Base-by-base conservation (phyloP, 108 stramenopile species). In the Cyclotella distinguenda region DNA sequence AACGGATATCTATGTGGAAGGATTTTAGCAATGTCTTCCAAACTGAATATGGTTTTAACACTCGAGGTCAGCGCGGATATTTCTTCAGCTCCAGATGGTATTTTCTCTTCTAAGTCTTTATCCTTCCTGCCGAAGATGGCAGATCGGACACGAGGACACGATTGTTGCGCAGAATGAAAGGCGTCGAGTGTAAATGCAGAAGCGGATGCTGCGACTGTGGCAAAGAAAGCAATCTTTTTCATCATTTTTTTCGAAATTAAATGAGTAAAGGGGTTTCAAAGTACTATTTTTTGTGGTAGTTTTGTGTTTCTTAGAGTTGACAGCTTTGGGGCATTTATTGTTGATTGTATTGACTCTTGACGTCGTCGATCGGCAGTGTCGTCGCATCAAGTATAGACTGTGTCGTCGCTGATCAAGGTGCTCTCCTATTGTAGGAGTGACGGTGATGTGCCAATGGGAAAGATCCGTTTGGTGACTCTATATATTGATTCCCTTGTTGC, bases 1-100 rank as follows among this genome's bases (percentile, higher is more conserved):
- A 94, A 98, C 11, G 93, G 93, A 68, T 95, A 95, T 60, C 98
- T 69, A 69, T 98, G 98, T 10, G 98, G 98, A 32, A 98, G 72
- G 43, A 96, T 82, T 42, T 85, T 84, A 58, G 85, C 83, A 62
- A 98, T 95, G 50, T 98, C 87, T 59, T 96, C 94, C 35, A 89
- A 78, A n/a, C 86, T 70, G 50, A 90, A 89, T 6, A 93, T 60
- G 6, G 93, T 91, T 38, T 87, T 73, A 38, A 91, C 70, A 30
- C 60, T 69, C 10, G 60, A 67, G 4, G 93, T 93, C 45, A 89
- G 64, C 7, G 82, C 86, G 6, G 88, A 90, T 34, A 94, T 86
- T 35, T 68, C 84, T 48, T 68, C 58, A 8, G 81, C 89, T 23
- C 82, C 83, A 12, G 47, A 52, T 11, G 67, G 22, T 25, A 44